Evolutionary conservation across 108 stramenopile species (phyloP).

Genomic region (Skeletonema potamos): DNA sequence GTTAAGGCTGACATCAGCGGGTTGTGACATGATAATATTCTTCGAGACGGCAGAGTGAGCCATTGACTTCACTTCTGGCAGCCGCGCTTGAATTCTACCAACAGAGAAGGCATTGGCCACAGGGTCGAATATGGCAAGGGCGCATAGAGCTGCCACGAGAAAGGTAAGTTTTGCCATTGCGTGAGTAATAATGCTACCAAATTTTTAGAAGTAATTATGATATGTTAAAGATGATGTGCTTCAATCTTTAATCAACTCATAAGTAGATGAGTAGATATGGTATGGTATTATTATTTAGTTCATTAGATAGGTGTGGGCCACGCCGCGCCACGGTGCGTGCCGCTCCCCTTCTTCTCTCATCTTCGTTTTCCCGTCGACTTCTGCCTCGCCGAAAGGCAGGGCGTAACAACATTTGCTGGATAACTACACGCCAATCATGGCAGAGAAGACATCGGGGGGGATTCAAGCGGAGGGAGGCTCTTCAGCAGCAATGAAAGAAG

Average conservation of each 20-base stretch:
- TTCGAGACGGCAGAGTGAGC: conserved; percentile 6
- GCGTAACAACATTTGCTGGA: too few species aligned
- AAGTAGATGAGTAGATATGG: too few species aligned
- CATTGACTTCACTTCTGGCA: conserved; percentile 1
- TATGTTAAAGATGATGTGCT: too few species aligned
- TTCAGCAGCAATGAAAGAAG: background rate
- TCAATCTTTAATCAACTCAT: too few species aligned
- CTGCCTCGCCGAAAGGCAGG: too few species aligned
- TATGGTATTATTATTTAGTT: too few species aligned
- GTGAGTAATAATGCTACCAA: background rate
- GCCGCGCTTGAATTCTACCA: conserved; percentile 8
- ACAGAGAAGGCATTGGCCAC: background rate
- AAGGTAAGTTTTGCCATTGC: conserved; percentile 19
- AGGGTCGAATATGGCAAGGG: conserved; percentile 1
- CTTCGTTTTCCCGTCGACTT: too few species aligned
- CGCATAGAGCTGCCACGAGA: conserved; percentile 10
- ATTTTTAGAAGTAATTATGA: too few species aligned
- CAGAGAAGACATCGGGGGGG: background rate
- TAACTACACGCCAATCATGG: too few species aligned
- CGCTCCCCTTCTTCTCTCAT: too few species aligned
- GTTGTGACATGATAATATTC: background rate
- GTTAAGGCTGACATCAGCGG: background rate
- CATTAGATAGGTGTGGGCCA: too few species aligned
- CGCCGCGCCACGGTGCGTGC: too few species aligned
- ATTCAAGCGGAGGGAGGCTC: background rate